Base-by-base conservation (phyloP, 768 basidiomycete species). In the Leccinum broughii region DNA sequence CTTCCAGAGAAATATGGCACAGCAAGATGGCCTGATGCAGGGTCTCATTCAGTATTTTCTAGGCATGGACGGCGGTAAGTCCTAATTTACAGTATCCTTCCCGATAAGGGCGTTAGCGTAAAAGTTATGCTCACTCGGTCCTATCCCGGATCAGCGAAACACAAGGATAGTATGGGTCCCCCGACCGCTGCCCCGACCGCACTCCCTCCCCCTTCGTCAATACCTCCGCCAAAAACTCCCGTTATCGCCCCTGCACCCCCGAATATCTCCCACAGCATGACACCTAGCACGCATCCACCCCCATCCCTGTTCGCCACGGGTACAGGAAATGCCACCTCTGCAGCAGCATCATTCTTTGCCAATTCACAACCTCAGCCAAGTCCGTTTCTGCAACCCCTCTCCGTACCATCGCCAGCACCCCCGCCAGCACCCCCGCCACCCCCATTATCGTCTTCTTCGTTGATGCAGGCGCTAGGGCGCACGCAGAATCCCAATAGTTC, bases 1-100 rank as follows among this genome's bases (percentile, higher is more conserved):
- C 64, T 88, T 88, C 70, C 88, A 89, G 74, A 76, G 83, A 61
- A 85, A 84, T 64, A 84, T 88, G 84, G 89, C 88, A 34, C 88
- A 92, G 74, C 92, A 93, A 77, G 93, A 95, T 65, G 85, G 84
- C 46, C 72, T 93, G 57, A 88, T 92, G 84, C 89, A 92, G 75
- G 85, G 83, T 66, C 70, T 94, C 61, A 87, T 95, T 66, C 85
- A 88, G 59, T 92, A 91, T 76, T 89, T 92, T 73, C 77, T 94
- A 66, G 85, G 88, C 65, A 76, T 83, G 63, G 91, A 92, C 76
- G 80, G 78, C 62, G 81, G 81, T 81, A 71, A 72, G 80, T 75
- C 24, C 53, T 35, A 7, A 22, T 9, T 58, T 48, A 41, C 20
- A 8, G 57, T 37, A 48, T 54, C 14, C 48, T 24, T 15, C 6